Base-by-base conservation (phyloP, 345 rosid species). In the Ceriops tagal region DNA sequence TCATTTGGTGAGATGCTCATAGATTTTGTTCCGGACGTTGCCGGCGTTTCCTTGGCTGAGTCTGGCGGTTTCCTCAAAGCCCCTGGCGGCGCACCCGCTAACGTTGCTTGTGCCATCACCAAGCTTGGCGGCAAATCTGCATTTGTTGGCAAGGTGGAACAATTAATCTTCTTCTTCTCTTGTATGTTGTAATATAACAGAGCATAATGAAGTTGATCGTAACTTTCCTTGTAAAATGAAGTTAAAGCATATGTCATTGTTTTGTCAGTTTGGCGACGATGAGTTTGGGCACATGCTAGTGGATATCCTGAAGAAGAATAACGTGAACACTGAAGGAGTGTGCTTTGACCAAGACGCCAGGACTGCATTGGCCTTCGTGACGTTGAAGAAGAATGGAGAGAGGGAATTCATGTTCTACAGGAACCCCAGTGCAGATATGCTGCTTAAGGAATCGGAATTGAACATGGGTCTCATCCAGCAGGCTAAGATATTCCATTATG, bases 1-100 rank as follows among this genome's bases (percentile, higher is more conserved):
- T 62, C 80, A 20, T 89, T 89, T n/a, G 92, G 96, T 3, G 96
- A 85, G 72, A 89, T 89, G 96, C 85, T 89, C 0, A 89, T 89
- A 15, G 96, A 85, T 75, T 89, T 89, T 66, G 96, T 87, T 5
- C 96, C 96, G 3, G 88, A 85, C 73, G 79, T 79, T 19, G 71
- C 89, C 9, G 96, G 90, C 1, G 87, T 86, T 55, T 86, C 96
- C 57, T 73, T 87, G 75, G 96, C 92, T 7, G 89, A 89, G 26
- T 87, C 92, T 16, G 53, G 70, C 1, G 96, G 71, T 52, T 89
- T 89, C 72, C 53, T 87, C 65, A 89, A 87, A 75, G 92, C 96
- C 7, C 89, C 92, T 10, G 96, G 96, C 1, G 96, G 92, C 22
- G 92, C 96, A 32, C 92, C 90, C 0, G 96, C 96, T 30, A 84